Evolutionary conservation across 2,329 filamentous ascomycete genomes (phyloP).

Genomic region (Colletotrichum tropicicola): DNA sequence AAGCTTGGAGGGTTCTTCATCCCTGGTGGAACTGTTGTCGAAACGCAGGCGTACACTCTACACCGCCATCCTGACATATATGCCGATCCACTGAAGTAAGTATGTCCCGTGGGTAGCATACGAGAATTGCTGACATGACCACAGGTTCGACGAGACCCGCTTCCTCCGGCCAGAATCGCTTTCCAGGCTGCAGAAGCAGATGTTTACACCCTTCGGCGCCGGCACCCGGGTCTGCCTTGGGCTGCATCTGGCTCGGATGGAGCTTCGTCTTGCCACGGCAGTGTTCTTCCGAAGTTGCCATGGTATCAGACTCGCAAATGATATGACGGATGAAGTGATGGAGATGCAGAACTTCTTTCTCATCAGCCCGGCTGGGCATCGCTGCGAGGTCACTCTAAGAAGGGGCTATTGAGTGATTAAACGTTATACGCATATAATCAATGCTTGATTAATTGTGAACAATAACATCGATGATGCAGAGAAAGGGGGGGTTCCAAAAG

Average conservation of each 20-base stretch:
- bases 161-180: background rate
- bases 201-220: slow-evolving; percentile 61
- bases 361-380: slow-evolving; percentile 38
- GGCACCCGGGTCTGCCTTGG: slow-evolving; percentile 61
- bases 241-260: slow-evolving; percentile 64
- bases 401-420: no score
- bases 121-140: background rate
- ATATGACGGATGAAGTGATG: slow-evolving; percentile 48
- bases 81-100: slow-evolving; percentile 43
- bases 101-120: no score
- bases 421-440: no score
- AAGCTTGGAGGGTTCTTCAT: slow-evolving; percentile 48
- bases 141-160: slow-evolving; percentile 6
- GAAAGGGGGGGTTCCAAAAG: no score
- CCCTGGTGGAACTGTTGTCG: slow-evolving; percentile 47
- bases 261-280: slow-evolving; percentile 60
- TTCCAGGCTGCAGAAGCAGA: slow-evolving; percentile 51
- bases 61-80: slow-evolving; percentile 53
- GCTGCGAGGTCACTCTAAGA: slow-evolving; percentile 37
- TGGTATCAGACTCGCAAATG: slow-evolving; percentile 39
- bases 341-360: slow-evolving; percentile 43
- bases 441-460: no score
- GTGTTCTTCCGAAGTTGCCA: slow-evolving; percentile 61
- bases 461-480: no score
- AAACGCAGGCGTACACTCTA: slow-evolving; percentile 55